These are phyloP conservation scores for Wallacemonas sp. DNA, from an alignment of 208 protist species.

Conservation along the genomic window DNA sequence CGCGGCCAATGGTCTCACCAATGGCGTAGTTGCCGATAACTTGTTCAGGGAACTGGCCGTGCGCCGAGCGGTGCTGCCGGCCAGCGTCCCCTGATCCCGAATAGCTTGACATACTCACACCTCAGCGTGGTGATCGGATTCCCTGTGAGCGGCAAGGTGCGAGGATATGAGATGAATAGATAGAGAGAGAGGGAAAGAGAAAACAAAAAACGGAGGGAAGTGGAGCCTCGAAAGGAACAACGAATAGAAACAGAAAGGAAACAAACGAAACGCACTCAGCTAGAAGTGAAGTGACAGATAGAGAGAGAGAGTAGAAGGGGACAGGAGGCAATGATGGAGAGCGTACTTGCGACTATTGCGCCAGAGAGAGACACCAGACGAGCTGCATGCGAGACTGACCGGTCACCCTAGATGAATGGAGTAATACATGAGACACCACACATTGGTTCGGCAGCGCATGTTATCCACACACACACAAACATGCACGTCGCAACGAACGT, in stretches of 20 bases:
- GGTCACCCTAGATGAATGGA: too few relatives aligned
- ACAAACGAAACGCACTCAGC: neutral
- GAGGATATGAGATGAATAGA: conserved; percentile 11
- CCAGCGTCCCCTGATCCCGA: conserved; percentile 14
- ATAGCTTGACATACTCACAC: conserved; percentile 10
- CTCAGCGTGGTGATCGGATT: too few relatives aligned
- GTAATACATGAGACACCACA: too few relatives aligned
- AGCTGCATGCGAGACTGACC: too few relatives aligned
- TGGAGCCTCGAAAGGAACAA: neutral
- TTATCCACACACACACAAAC: too few relatives aligned
- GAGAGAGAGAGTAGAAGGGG: neutral
- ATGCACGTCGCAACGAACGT: too few relatives aligned
- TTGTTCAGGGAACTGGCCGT: conserved; percentile 41
- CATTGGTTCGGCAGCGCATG: too few relatives aligned
- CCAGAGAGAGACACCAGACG: too few relatives aligned
- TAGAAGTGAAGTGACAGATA: neutral
- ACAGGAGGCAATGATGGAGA: neutral
- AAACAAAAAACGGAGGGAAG: neutral
- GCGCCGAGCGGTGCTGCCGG: conserved; percentile 16
- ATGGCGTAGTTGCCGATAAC: conserved; percentile 97
- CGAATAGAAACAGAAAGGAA: neutral
- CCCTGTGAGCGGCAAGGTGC: too few relatives aligned
- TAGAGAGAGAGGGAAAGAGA: conserved; percentile 6
- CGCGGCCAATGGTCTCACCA: conserved; percentile 98
- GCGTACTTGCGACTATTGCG: too few relatives aligned